Evolutionary conservation across 805 yeast genomes (phyloP).

Genomic region (Komagataella populi): DNA sequence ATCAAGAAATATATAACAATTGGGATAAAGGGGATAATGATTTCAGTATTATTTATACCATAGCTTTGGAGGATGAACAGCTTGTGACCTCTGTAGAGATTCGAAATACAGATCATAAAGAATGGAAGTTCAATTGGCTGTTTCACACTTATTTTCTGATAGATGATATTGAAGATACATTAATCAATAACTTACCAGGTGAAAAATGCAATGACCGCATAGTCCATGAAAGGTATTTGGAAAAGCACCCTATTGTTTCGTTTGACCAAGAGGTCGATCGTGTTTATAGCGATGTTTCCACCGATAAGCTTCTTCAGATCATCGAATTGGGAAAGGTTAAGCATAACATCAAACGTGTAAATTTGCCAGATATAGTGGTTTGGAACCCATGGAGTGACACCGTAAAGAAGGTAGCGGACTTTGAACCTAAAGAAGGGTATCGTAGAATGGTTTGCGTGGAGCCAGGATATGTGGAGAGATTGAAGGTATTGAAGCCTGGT

Average conservation of each 20-base stretch:
- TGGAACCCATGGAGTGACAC: constrained; percentile 97
- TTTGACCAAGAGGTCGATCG: constrained; percentile 77
- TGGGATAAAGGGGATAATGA: constrained; percentile 50
- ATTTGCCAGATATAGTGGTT: constrained; percentile 59
- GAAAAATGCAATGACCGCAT: constrained; percentile 67
- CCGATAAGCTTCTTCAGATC: constrained; percentile 46
- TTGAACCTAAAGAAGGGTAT: constrained; percentile 75
- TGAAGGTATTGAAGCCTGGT: constrained; percentile 54
- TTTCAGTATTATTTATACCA: constrained; percentile 63
- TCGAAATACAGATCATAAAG: constrained; percentile 47
- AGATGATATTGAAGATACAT: constrained; percentile 63
- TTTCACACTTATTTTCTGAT: constrained; percentile 83
- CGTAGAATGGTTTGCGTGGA: constrained; percentile 87
- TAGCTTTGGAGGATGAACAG: constrained; percentile 42
- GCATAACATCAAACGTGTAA: constrained; percentile 44
- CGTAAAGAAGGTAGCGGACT: constrained; percentile 77
- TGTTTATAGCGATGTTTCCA: constrained; percentile 54
- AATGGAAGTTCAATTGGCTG: constrained; percentile 83
- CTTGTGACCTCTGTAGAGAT: constrained; percentile 66
- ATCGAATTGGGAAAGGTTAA: constrained; percentile 52
- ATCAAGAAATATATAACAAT: constrained; percentile 37
- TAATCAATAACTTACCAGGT: constrained; percentile 70
- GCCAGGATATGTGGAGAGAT: constrained; percentile 77
- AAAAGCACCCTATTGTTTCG: constrained; percentile 61
- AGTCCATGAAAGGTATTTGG: constrained; percentile 43